These are phyloP conservation scores for Dalechampia spathulata DNA, from an alignment of 441 rosid species.

Conservation along the genomic window DNA sequence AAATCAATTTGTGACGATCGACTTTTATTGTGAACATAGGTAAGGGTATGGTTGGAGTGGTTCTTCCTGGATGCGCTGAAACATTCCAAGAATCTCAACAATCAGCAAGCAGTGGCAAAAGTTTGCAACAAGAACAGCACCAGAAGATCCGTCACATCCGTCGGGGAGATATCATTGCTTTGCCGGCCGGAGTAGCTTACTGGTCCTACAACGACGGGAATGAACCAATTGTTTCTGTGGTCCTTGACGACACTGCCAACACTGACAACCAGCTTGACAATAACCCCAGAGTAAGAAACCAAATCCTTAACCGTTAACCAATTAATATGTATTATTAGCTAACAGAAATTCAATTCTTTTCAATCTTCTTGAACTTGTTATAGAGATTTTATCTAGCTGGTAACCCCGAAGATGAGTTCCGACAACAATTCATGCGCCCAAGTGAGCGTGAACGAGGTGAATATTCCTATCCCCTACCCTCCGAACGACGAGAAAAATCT, in stretches of 20 bases:
- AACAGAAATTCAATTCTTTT: too few relatives aligned
- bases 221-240: slow-evolving; percentile 32
- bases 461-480: background rate
- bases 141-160: slow-evolving; percentile 35
- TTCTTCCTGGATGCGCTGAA: slow-evolving; percentile 66
- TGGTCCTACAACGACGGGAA: too few relatives aligned
- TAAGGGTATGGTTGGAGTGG: slow-evolving; percentile 35
- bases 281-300: slow-evolving; percentile 45
- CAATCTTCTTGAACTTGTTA: background rate
- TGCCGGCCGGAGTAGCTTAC: slow-evolving; percentile 43
- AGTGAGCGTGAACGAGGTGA: background rate
- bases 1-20: background rate
- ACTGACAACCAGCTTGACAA: slow-evolving; percentile 62
- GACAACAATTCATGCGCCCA: background rate
- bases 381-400: slow-evolving; percentile 59
- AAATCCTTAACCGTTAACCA: background rate
- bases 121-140: too few relatives aligned
- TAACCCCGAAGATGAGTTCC: slow-evolving; percentile 40
- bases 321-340: background rate
- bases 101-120: slow-evolving; percentile 36
- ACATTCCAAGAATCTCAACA: slow-evolving; percentile 62
- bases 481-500: background rate
- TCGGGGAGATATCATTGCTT: slow-evolving; percentile 49
- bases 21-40: slow-evolving; percentile 23
- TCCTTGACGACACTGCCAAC: slow-evolving; percentile 45